Percentiles rank a stretch among this genome's conserved stretches.
Evolutionary conservation across 2,329 filamentous ascomycete genomes (phyloP).

Genomic region (Nothopassalora personata): DNA sequence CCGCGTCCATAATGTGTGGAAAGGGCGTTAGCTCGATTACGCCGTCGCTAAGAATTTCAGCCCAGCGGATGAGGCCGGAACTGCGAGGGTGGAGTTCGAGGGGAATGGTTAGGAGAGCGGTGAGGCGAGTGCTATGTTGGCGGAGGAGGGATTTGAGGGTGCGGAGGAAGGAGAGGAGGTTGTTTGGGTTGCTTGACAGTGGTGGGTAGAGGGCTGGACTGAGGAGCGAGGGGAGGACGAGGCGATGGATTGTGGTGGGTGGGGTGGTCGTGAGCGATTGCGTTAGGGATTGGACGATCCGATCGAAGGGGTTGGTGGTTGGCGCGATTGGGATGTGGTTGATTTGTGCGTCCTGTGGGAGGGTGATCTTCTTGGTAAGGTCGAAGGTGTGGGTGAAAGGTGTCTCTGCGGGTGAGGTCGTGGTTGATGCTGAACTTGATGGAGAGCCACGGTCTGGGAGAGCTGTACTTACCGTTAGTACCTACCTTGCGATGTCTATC

Average conservation of each 20-base stretch:
- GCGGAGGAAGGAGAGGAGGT: conserved; percentile 77
- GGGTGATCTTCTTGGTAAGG: conserved; percentile 45
- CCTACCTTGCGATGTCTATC: background rate
- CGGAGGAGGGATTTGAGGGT: conserved; percentile 69
- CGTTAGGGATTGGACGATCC: conserved; percentile 57
- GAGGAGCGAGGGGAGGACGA: conserved; percentile 78
- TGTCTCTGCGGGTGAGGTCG: conserved; percentile 5
- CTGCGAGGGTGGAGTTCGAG: conserved; percentile 71
- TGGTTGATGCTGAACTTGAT: conserved; percentile 3
- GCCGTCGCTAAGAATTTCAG: conserved; percentile 77
- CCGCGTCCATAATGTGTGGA: conserved; percentile 56
- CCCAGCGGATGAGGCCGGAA: conserved; percentile 74
- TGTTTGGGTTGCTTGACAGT: conserved; percentile 61
- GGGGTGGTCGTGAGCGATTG: conserved; percentile 54
- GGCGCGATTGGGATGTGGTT: conserved; percentile 55
- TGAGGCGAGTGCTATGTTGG: conserved; percentile 58
- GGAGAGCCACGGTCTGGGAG: conserved; percentile 24
- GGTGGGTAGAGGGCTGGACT: conserved; percentile 80
- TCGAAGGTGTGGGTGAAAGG: conserved; percentile 51
- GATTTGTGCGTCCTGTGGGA: conserved; percentile 38
- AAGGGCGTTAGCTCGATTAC: conserved; percentile 77
- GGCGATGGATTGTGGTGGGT: conserved; percentile 63
- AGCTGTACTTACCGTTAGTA: conserved; percentile 27
- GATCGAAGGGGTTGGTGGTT: conserved; percentile 56
- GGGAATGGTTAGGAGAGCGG: conserved; percentile 70